These are phyloP conservation scores for Chrysanthemum lavandulifolium DNA, from an alignment of 129 eudicot species.

Conservation along the genomic window DNA sequence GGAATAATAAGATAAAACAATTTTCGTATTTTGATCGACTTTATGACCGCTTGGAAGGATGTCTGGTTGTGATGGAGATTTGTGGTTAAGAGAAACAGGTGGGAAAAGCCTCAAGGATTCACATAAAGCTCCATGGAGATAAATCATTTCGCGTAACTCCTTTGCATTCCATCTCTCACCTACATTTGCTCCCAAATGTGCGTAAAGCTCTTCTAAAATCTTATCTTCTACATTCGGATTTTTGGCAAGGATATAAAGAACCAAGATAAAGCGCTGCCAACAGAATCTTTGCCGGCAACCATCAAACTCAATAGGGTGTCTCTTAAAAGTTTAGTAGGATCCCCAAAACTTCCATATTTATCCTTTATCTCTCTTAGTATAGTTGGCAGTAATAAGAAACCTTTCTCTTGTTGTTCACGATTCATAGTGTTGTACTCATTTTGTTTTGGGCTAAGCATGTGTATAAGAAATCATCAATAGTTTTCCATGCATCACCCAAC, in stretches of 20 bases:
- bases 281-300: slow-evolving; percentile 33
- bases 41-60: too few species aligned
- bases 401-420: background rate
- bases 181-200: background rate
- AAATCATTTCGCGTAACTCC: slow-evolving; percentile 21
- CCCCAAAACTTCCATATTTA: too few species aligned
- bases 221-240: slow-evolving; percentile 27
- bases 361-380: too few species aligned
- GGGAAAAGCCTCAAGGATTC: background rate
- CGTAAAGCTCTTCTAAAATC: slow-evolving; percentile 12
- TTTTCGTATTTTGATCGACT: too few species aligned
- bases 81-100: too few species aligned
- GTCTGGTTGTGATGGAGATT: too few species aligned
- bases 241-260: slow-evolving; percentile 18
- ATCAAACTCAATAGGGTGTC: background rate
- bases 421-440: background rate
- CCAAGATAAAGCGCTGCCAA: background rate
- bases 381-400: too few species aligned
- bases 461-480: background rate
- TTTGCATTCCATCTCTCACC: background rate
- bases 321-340: too few species aligned
- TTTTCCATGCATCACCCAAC: too few species aligned
- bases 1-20: too few species aligned
- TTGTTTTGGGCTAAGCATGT: background rate
- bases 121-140: slow-evolving; percentile 27